Evolutionary conservation across 805 yeast species (phyloP), one percentile per base, ranked within the genome.

Genomic region (Yarrowia deformans): DNA sequence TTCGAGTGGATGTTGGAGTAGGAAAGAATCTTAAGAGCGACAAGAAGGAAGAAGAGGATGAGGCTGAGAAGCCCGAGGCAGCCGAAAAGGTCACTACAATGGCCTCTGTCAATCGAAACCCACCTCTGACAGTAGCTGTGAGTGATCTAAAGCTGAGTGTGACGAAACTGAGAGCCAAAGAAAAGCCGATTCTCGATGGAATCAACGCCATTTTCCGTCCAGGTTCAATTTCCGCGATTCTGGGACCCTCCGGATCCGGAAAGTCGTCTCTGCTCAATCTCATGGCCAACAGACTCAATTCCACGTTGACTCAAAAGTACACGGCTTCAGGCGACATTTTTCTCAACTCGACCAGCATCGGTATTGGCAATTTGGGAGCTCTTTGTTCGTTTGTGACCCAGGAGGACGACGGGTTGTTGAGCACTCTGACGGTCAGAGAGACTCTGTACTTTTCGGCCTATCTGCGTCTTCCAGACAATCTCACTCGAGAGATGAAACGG

Each of bases 191-290:
- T 60, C 72, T 88, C 48, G 74, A 81, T 50, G 76, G 81, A 18
- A 79, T 90, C 14, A 77, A 80, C 68, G 91, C 89, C 0, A 71
- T 73, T 8, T 88, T 89, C 73, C 77, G 79, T 37, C 82, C 87
- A 1, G 87, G 88, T 16, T 81, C 84, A 50, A 79, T 90, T 10
- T 90, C 88, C 74, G 91, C 88, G 5, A 88, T 90, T 54, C 85
- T 90, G 88, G 95, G 95, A 0, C 93, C 94, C 0, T 89, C 93
- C 0, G 94, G 94, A 0, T 86, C 90, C 0, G 95, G 94, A 10
- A 90, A 90, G 74, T 87, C 92, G 0, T 86, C 93, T 0, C 75
- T 90, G 54, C 77, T 90, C 71, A 90, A 88, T 74, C 78, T 83
- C 45, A 79, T 90, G 19, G 87, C 95, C 23, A 86, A 88, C 29